Evolutionary conservation across 2,329 filamentous ascomycete species (phyloP), one percentile per base, ranked within the genome.

Genomic region (Colletotrichum spinosum): DNA sequence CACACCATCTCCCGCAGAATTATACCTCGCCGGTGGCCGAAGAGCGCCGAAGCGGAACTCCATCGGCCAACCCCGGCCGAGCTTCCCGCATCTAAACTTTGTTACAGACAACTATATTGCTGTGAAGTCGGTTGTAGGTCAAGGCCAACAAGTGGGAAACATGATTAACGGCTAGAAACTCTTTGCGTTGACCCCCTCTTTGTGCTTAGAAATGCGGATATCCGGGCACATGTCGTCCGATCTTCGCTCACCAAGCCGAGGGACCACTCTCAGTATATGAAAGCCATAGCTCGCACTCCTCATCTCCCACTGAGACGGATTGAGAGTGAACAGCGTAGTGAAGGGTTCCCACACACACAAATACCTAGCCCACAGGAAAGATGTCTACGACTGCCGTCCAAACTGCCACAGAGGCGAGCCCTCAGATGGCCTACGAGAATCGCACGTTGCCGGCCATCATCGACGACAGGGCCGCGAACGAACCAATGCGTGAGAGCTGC

Each of bases 391-490:
- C 48, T 17, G 49, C 48, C 5, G 12, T 62, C 10, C 52, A 49
- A 37, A 35, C 49, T 25, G 25, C 25, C 17, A 25, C 58, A 13
- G 58, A 57, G 37, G 25, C 62, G 9, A 17, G 13, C 3, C 34
- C 46, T 9, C 35, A 17, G 1, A 11, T 41, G 10, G n/a, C 42
- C 5, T 9, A 38, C 6, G 62, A 35, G 4, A 33, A 44, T 11
- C 75, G 79, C 13, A 71, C 80, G 4, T 58, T 81, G 5, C 72
- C 78, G 15, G 70, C 77, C 63, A 71, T 82, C 44, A 70, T 82
- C 41, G 79, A 82, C 56, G 75, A 79, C 1, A 68, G 72, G 8
- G 80, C 80, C 12, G 53, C 54, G 1, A 70, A 55, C 8, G 72
- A 78, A 3, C 80, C 80, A 1, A 53, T 72, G 10, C 69, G 73